Conservation (phyloP, 306 rosid genomes). For the Acacia confusa region DNA sequence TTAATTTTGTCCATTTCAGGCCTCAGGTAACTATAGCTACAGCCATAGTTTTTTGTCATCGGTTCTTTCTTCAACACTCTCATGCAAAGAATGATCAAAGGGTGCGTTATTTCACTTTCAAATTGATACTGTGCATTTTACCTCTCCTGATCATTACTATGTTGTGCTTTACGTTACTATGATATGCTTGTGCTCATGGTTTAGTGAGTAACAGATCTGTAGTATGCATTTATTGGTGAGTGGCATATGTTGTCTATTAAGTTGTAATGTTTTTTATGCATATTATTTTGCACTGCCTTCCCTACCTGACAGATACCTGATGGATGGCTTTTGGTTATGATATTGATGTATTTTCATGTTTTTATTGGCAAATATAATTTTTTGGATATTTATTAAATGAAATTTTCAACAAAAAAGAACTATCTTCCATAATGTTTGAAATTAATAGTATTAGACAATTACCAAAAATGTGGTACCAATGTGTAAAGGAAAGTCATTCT, state of each 20-base stretch:
- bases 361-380: background rate
- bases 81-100: constrained; percentile 53
- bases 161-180: constrained; percentile 7
- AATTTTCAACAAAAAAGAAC: background rate
- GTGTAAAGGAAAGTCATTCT: background rate
- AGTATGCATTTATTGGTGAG: background rate
- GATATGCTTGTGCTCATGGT: constrained; percentile 2
- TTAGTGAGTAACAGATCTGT: constrained; percentile 14
- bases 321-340: constrained; percentile 9
- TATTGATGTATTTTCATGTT: constrained; percentile 20
- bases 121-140: constrained; percentile 40
- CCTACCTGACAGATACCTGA: constrained; percentile 8
- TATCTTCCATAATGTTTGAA: background rate
- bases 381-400: background rate
- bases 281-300: constrained; percentile 17
- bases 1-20: constrained; percentile 43
- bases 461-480: background rate
- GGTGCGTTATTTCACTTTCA: constrained; percentile 44
- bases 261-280: background rate
- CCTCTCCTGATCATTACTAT: constrained; percentile 19
- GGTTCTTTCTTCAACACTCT: constrained; percentile 57
- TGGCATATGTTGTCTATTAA: background rate
- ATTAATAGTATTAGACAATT: background rate
- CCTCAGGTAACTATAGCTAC: constrained; percentile 62
- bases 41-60: constrained; percentile 57